Evolutionary conservation across 257 asterid species (phyloP).

Genomic region (Plantago ovata): DNA sequence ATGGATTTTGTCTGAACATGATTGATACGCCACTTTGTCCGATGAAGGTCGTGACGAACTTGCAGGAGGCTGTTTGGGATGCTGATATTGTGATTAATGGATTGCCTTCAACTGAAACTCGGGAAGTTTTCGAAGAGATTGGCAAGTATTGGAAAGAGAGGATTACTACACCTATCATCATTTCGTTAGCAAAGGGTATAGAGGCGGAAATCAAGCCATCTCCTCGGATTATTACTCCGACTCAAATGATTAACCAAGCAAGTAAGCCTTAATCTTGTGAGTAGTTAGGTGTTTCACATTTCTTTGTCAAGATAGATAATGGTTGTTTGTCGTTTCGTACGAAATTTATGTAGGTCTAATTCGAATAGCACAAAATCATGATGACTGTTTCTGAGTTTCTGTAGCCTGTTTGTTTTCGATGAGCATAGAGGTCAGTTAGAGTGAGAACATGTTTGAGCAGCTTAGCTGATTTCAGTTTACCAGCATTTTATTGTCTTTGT

Average conservation of each 20-base stretch:
- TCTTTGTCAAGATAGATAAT: background rate
- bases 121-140: conserved; percentile 73
- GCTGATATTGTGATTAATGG: conserved; percentile 86
- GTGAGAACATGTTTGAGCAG: no score
- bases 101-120: conserved; percentile 85
- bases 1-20: conserved; percentile 89
- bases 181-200: conserved; percentile 86
- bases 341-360: no score
- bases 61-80: conserved; percentile 97
- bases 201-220: conserved; percentile 73
- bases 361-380: no score
- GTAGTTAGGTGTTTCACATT: background rate
- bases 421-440: no score
- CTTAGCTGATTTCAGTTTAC: background rate
- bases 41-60: conserved; percentile 79
- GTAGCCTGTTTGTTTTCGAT: no score
- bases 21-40: conserved; percentile 91
- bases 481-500: conserved; percentile 4
- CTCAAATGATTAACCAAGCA: conserved; percentile 77
- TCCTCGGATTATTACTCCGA: conserved; percentile 84
- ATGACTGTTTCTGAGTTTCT: no score
- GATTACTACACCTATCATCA: conserved; percentile 53
- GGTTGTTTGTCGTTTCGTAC: background rate
- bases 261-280: conserved; percentile 38
- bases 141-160: conserved; percentile 86